Conservation (phyloP, 495 filamentous ascomycete genomes). For the Talaromyces proteolyticus region DNA sequence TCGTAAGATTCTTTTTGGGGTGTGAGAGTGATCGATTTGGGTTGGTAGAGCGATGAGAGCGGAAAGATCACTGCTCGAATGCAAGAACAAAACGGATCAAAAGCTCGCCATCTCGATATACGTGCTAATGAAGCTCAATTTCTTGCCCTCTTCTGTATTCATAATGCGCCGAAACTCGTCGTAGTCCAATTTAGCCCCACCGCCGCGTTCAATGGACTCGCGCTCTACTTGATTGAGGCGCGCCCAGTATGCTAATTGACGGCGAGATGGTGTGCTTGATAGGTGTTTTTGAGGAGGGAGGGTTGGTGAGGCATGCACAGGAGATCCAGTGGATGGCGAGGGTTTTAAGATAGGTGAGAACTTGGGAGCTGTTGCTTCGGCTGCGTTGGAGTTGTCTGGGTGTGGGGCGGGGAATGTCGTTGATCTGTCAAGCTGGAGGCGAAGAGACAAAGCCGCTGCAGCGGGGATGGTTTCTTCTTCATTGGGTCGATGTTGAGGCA, state of each 20-base stretch:
- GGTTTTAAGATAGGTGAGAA: conserved; percentile 14
- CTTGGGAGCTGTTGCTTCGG: conserved; percentile 33
- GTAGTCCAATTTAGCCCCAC: conserved; percentile 65
- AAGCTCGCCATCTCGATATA: conserved; percentile 82
- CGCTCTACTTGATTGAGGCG: conserved; percentile 53
- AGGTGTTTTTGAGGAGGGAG: conserved; percentile 10
- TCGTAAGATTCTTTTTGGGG: no score
- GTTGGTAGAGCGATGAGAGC: background rate
- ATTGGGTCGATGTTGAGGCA: conserved; percentile 65
- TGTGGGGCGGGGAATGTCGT: conserved; percentile 30
- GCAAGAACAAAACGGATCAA: conserved; percentile 14
- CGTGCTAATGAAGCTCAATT: conserved; percentile 69
- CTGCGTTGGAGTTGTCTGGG: conserved; percentile 29
- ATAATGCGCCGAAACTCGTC: conserved; percentile 71
- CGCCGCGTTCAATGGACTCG: conserved; percentile 63
- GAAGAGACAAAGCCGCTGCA: conserved; percentile 19
- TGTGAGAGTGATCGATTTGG: no score
- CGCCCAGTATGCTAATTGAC: conserved; percentile 45
- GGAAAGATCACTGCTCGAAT: background rate
- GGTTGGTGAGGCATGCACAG: conserved; percentile 17
- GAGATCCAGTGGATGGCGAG: conserved; percentile 29
- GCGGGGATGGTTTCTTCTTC: conserved; percentile 15
- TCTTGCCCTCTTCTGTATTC: conserved; percentile 51
- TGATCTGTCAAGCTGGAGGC: conserved; percentile 27
- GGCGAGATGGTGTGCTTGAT: conserved; percentile 23